Conservation (phyloP, 208 protist species). For the Acanthamoeba lenticulata region DNA sequence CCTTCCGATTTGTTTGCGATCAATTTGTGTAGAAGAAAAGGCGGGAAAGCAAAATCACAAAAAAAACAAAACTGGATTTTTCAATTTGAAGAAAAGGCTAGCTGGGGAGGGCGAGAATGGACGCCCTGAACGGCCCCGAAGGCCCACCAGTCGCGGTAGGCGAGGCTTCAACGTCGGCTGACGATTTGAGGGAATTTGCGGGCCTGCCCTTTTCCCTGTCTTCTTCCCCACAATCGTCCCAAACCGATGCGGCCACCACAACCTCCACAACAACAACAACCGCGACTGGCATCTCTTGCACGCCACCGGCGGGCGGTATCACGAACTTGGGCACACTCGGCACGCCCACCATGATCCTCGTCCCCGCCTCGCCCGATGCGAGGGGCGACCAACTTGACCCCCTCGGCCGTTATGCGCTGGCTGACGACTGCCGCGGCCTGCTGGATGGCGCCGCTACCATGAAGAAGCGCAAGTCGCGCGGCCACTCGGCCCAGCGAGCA, state of each 20-base stretch:
- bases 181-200: background rate
- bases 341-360: background rate
- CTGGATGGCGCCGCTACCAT: too few species aligned
- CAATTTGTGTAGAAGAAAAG: too few species aligned
- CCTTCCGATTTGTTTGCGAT: too few species aligned
- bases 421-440: background rate
- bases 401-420: background rate
- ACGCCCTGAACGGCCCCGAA: too few species aligned
- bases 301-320: background rate
- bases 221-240: background rate
- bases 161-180: too few species aligned
- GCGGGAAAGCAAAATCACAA: background rate
- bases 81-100: background rate
- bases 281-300: background rate
- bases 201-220: background rate
- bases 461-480: too few species aligned
- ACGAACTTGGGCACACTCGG: background rate
- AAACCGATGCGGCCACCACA: background rate
- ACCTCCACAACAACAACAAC: background rate
- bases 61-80: background rate
- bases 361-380: background rate
- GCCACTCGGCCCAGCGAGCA: too few species aligned
- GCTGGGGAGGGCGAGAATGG: too few species aligned
- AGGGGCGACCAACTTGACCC: background rate
- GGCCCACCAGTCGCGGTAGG: too few species aligned